Evolutionary conservation across 2,329 filamentous ascomycete genomes (phyloP).

Genomic region (Aaosphaeria arxii): DNA sequence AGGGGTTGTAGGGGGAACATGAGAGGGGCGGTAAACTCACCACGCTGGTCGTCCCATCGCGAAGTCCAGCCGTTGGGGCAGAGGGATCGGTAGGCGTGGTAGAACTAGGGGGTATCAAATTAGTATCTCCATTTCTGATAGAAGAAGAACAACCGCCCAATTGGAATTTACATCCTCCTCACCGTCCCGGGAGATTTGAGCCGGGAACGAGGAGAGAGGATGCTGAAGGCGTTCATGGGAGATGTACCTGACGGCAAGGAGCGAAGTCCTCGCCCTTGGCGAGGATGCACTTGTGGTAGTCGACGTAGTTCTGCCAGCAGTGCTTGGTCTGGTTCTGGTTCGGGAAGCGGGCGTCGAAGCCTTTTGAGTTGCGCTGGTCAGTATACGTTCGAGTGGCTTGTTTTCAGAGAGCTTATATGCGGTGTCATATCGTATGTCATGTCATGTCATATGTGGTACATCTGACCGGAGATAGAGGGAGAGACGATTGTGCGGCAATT

Average conservation of each 20-base stretch:
- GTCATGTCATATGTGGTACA: not conserved
- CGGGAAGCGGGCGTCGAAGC: slow-evolving; percentile 98
- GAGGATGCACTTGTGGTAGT: slow-evolving; percentile 99
- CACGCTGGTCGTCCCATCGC: slow-evolving; percentile 97
- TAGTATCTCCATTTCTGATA: slow-evolving; percentile 2
- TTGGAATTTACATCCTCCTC: not conserved
- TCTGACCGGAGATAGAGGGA: too few species aligned
- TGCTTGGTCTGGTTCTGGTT: slow-evolving; percentile 99
- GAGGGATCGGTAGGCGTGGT: slow-evolving; percentile 91
- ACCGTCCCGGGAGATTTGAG: not conserved
- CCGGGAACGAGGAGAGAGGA: not conserved
- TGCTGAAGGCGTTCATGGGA: not conserved
- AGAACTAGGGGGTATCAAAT: slow-evolving; percentile 63
- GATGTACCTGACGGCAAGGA: slow-evolving; percentile 85
- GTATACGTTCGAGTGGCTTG: too few species aligned
- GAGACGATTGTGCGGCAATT: too few species aligned
- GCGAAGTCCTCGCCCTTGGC: slow-evolving; percentile 99
- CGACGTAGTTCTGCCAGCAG: slow-evolving; percentile 99
- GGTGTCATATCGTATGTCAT: not conserved
- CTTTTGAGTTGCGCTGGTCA: slow-evolving; percentile 47
- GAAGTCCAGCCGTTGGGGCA: slow-evolving; percentile 93
- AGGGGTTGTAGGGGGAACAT: too few species aligned
- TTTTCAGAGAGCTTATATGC: not conserved
- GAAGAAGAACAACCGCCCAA: not conserved
- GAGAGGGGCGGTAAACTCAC: slow-evolving; percentile 51